Base-by-base conservation (phyloP, 2,329 filamentous ascomycete species). In the Ophiostoma australiae region DNA sequence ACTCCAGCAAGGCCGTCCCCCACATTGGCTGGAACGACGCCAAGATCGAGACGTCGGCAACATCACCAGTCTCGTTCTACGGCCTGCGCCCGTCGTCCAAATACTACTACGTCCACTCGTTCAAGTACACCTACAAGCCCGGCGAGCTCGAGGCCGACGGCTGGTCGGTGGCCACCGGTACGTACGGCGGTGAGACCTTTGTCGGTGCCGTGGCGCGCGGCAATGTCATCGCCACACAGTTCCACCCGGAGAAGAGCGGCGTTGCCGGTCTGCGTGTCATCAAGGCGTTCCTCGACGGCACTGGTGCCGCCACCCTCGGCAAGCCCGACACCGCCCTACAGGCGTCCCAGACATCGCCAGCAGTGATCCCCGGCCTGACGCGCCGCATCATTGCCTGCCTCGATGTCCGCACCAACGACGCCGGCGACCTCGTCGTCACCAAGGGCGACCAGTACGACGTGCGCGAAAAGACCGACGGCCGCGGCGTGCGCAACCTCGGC, bases 371-470 rank as follows among this genome's bases (percentile, higher is more conserved):
- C n/a, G 94, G 93, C 23, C 84, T 99, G 69, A 99, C 95, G n/a
- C 86, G 93, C 72, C 88, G 95, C 74, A 89, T 99, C 69, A 98
- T 99, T 78, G 95, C 95, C 37, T 99, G 95, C 78, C 88, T 99
- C 37, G 95, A 99, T 78, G 95, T 99, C 69, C 91, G 95, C 63
- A 88, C 94, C 70, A 99, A 99, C 80, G 95, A 99, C 79, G 85
- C 91, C 73, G 95, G 95, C 44, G 95, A 99, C 80, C 85, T 99
- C 11, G 95, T 99, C 0, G 95, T 99, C 52, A 99, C 95, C 17
- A 99, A 99, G 81, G 95, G 95, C 71, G 95, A 99, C 81, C 94
- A 98, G 80, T 99, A 99, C 82, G 95, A 99, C 77, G 95, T 99
- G 7, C 91, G 95, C 41, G 95, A 98, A 77, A 97, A 97, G 81